Evolutionary conservation across 768 basidiomycete genomes (phyloP).

Genomic region (Phanerochaete carnosa): DNA sequence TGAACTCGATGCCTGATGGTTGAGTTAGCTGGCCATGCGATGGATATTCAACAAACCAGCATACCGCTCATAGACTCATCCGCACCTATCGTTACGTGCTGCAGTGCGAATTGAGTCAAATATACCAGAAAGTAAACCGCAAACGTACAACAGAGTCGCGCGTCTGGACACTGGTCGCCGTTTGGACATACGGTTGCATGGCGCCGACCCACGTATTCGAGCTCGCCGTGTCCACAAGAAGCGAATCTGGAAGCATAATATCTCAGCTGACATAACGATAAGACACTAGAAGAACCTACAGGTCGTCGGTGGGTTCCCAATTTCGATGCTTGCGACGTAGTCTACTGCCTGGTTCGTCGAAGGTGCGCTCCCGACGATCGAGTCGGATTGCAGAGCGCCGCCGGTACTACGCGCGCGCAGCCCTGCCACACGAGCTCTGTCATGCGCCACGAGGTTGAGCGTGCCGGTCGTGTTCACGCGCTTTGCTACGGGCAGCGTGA

Average conservation of each 20-base stretch:
- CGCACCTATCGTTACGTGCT: conserved; percentile 66
- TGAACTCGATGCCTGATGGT: conserved; percentile 39
- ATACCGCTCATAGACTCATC: conserved; percentile 60
- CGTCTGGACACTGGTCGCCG: conserved; percentile 48
- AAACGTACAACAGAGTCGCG: conserved; percentile 43
- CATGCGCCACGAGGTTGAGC: not conserved
- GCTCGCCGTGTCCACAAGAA: too few relatives aligned
- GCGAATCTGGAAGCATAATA: too few relatives aligned
- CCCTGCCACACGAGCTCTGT: not conserved
- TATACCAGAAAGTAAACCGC: not conserved
- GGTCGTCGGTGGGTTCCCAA: conserved; percentile 12
- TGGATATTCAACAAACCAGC: too few relatives aligned
- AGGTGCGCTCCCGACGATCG: conserved; percentile 2
- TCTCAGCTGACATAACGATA: too few relatives aligned
- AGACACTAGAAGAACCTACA: too few relatives aligned
- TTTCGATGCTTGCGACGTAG: conserved; percentile 3
- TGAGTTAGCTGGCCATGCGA: too few relatives aligned
- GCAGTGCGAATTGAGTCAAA: conserved; percentile 47
- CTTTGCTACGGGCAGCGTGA: conserved; percentile 7
- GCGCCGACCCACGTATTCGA: conserved; percentile 74
- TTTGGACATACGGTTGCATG: conserved; percentile 37
- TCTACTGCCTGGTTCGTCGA: conserved; percentile 9
- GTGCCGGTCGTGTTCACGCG: conserved; percentile 5
- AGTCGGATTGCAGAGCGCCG: not conserved
- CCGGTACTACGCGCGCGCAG: not conserved